Percentiles rank a stretch among this genome's conserved stretches.
Conservation (phyloP, 148 eudicot species). For the Heliamphora exappendiculata region DNA sequence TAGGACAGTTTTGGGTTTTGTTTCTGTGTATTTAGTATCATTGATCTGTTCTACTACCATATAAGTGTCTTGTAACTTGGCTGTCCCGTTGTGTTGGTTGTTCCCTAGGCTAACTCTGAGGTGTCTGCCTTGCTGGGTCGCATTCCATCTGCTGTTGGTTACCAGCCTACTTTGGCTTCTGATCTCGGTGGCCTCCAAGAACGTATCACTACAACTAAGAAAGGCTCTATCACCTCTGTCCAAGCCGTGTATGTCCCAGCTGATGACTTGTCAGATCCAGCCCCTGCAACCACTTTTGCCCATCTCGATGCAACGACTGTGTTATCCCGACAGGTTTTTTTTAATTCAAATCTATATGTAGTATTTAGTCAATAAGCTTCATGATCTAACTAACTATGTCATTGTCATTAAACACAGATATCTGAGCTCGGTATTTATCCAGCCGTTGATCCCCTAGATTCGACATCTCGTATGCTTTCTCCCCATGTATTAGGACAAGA, state of each 20-base stretch:
- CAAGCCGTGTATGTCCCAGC: conserved; percentile 32
- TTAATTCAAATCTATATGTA: not conserved
- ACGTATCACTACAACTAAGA: conserved; percentile 24
- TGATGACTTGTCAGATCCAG: conserved; percentile 23
- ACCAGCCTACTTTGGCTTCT: conserved; percentile 26
- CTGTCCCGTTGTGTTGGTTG: not conserved
- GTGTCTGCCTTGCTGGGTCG: conserved; percentile 25
- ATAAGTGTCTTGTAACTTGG: not conserved
- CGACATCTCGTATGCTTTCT: conserved; percentile 65
- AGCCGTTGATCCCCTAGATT: conserved; percentile 58
- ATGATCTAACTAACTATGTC: not conserved
- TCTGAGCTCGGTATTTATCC: conserved; percentile 59
- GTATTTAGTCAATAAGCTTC: not conserved
- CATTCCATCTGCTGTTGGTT: conserved; percentile 26
- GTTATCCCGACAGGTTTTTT: conserved; percentile 36
- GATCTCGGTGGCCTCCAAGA: conserved; percentile 27
- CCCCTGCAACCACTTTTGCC: conserved; percentile 26
- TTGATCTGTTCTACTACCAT: not conserved
- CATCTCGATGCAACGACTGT: conserved; percentile 22
- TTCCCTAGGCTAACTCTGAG: conserved; percentile 49
- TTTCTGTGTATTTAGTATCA: not conserved
- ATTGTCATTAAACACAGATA: conserved; percentile 22
- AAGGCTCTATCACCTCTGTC: conserved; percentile 24
- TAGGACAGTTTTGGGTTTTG: no score
- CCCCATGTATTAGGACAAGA: conserved; percentile 56